These are phyloP conservation scores for Juglanconis sp. DNA, from an alignment of 2,329 filamentous ascomycete genomes.

Conservation along the genomic window DNA sequence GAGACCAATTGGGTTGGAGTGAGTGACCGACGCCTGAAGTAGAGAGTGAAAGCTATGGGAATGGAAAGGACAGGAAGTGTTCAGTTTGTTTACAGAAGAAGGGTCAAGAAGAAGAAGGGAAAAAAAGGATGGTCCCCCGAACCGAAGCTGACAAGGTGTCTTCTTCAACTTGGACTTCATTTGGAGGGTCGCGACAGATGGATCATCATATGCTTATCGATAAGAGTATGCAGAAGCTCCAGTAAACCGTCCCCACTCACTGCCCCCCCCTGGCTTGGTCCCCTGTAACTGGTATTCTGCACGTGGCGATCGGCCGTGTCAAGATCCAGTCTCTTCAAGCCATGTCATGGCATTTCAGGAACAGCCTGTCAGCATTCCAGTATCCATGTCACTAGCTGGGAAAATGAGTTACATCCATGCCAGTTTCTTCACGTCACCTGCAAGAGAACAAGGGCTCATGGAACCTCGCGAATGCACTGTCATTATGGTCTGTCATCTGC, in stretches of 20 bases:
- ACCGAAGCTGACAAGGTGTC: slow-evolving; percentile 24
- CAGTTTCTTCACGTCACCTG: not conserved
- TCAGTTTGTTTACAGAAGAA: not conserved
- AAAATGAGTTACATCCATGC: not conserved
- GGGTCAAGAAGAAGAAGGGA: not conserved
- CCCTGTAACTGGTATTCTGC: not conserved
- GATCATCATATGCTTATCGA: slow-evolving; percentile 17
- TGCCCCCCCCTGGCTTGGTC: not conserved
- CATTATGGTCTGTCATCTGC: slow-evolving; percentile 19
- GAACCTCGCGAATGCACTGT: slow-evolving; percentile 8
- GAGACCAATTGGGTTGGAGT: slow-evolving; percentile 6
- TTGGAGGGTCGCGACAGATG: slow-evolving; percentile 6
- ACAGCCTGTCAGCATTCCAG: not conserved
- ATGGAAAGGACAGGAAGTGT: not conserved
- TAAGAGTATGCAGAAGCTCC: slow-evolving; percentile 7
- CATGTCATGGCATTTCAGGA: slow-evolving; percentile 2
- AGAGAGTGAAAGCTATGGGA: not conserved
- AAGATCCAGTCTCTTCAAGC: not conserved
- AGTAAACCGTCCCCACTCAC: not conserved
- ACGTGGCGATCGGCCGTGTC: slow-evolving; percentile 6
- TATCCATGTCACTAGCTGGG: not conserved
- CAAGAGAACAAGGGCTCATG: not conserved
- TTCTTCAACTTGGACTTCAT: slow-evolving; percentile 17
- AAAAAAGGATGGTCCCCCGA: not conserved
- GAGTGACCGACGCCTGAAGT: not conserved